These are phyloP conservation scores for Suillus subaureus DNA, from an alignment of 768 basidiomycete species.

Conservation along the genomic window DNA sequence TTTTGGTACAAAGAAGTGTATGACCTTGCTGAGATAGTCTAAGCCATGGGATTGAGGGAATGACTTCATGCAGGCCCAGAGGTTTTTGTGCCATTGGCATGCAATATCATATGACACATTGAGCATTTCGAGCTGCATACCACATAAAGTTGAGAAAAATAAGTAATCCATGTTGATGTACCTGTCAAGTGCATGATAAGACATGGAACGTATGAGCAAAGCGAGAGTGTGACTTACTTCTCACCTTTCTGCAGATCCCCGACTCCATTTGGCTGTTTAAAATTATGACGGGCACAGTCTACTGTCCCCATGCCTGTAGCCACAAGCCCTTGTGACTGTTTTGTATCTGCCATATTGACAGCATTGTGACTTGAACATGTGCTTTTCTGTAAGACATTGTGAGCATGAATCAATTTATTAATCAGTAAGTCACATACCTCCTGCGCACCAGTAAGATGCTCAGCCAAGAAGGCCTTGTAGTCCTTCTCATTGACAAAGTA, in stretches of 20 bases:
- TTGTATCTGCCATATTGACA: not conserved
- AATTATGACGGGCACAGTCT: too few species aligned
- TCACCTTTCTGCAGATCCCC: too few species aligned
- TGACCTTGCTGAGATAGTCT: too few species aligned
- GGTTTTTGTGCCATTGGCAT: constrained; percentile 21
- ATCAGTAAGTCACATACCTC: not conserved
- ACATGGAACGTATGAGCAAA: too few species aligned
- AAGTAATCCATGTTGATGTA: constrained; percentile 16
- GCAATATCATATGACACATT: constrained; percentile 26
- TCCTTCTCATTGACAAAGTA: constrained; percentile 13
- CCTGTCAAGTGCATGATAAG: too few species aligned
- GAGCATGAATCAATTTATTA: not conserved
- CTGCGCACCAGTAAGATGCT: not conserved
- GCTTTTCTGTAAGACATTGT: not conserved
- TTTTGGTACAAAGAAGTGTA: too few species aligned
- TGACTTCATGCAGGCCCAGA: too few species aligned
- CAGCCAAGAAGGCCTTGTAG: constrained; percentile 9
- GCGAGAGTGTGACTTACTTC: too few species aligned
- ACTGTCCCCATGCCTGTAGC: too few species aligned
- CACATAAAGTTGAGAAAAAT: constrained; percentile 4
- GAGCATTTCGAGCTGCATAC: not conserved
- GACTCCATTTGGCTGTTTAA: too few species aligned
- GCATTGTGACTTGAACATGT: not conserved
- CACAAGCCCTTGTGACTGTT: too few species aligned
- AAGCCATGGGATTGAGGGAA: too few species aligned